Base-by-base conservation (phyloP, 805 yeast genomes). In the Candida verbasci region DNA sequence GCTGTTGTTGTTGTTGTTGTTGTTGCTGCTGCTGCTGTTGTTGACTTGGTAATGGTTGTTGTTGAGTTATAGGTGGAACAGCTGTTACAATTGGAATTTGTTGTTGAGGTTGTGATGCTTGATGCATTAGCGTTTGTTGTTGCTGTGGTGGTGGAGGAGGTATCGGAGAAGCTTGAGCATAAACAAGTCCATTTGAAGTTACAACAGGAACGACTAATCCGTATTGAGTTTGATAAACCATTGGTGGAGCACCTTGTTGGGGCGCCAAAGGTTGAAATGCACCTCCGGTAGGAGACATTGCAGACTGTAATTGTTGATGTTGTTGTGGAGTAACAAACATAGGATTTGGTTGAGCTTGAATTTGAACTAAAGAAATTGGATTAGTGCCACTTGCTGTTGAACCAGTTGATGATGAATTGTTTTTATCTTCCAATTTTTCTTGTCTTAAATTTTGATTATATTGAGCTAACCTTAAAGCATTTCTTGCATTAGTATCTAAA, bases 401-500 rank as follows among this genome's bases (percentile, higher is more conserved):
- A n/a, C n/a, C n/a, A 8, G 29, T 18, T 8, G 34, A 31, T 11
- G 14, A 9, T 16, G 31, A 6, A 15, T 4, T 6, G 9, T 15
- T 17, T 20, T 23, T 23, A 22, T 20, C 46, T 14, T 43, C 43
- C 17, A 43, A 31, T 29, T 50, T 46, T 25, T 57, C 62, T 33
- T 50, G 52, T 28, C 62, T 39, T 14, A 57, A 34, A 34, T 50
- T 55, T 32, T 70, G 70, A 46, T 70, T 62, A 42, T 61, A 60
- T 44, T 74, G 80, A 1, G 79, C 79, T 60, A 63, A 60, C 34
- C 70, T 53, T 25, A 74, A 49, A 17, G 77, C 76, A 34, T 65
- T 68, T 39, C 76, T 51, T 1, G 78, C 77, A 15, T 65, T 65
- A 3, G 67, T 65, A 43, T 75, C 76, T 24, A 77, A 49, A 40